A percentile compares a stretch with the other conserved stretches of the same genome.
Evolutionary conservation across 192 early-diverging fungal species (phyloP).

Genomic region (Linnemannia elongata): DNA sequence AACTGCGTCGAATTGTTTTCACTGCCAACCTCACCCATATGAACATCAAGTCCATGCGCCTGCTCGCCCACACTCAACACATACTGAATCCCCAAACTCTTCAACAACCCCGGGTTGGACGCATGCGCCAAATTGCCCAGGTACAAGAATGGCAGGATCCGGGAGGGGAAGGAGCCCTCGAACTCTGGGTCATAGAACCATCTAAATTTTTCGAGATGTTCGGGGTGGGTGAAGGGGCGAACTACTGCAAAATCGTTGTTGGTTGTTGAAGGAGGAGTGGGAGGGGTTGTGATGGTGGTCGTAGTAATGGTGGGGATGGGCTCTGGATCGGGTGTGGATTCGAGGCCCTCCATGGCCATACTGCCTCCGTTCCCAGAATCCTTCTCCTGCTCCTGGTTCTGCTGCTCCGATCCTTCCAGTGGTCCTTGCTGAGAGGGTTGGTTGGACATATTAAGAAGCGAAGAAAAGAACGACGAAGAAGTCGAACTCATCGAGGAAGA

Average conservation of each 20-base stretch:
- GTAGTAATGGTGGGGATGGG: neutral
- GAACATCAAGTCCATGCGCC: slow-evolving; percentile 51
- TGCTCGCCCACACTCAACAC: slow-evolving; percentile 72
- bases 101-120: slow-evolving; percentile 68
- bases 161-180: slow-evolving; percentile 73
- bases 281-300: neutral
- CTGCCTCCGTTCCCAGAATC: neutral
- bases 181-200: slow-evolving; percentile 71
- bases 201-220: slow-evolving; percentile 32
- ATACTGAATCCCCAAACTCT: slow-evolving; percentile 66
- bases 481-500: slow-evolving; percentile 34
- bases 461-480: slow-evolving; percentile 44
- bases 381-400: neutral
- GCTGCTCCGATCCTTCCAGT: neutral
- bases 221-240: slow-evolving; percentile 15
- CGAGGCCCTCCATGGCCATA: slow-evolving; percentile 39
- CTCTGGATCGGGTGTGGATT: slow-evolving; percentile 9
- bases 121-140: slow-evolving; percentile 74
- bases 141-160: slow-evolving; percentile 70
- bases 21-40: neutral
- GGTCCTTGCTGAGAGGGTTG: neutral
- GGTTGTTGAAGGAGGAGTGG: neutral
- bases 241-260: neutral
- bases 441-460: slow-evolving; percentile 28
- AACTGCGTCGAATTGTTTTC: slow-evolving; percentile 36